Conservation (phyloP, 192 early-diverging fungal genomes). For the Oehlia diaphana region DNA sequence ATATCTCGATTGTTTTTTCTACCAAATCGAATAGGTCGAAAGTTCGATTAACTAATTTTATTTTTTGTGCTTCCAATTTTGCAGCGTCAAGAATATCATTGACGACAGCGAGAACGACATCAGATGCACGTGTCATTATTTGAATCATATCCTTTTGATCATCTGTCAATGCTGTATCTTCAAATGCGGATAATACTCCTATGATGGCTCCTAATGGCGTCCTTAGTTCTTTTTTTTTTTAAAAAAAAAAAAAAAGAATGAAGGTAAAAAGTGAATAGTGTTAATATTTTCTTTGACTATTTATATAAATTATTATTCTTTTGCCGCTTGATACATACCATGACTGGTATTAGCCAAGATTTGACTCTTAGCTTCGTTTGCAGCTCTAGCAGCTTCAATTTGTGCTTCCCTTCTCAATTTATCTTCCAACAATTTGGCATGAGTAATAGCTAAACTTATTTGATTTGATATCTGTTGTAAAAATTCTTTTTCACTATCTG, state of each 20-base stretch:
- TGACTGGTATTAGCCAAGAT: constrained; percentile 45
- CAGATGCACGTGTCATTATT: constrained; percentile 44
- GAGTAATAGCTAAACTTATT: constrained; percentile 44
- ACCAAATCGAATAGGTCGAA: constrained; percentile 42
- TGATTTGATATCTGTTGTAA: constrained; percentile 46
- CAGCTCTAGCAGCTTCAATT: constrained; percentile 44
- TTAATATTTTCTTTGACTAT: background rate
- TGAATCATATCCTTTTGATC: constrained; percentile 48
- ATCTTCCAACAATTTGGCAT: constrained; percentile 39
- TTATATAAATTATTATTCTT: background rate
- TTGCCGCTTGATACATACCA: constrained; percentile 12
- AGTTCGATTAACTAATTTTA: constrained; percentile 46
- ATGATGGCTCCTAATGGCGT: constrained; percentile 46
- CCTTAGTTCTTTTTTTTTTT: background rate
- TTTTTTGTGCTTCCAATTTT: constrained; percentile 42
- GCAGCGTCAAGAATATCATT: constrained; percentile 45
- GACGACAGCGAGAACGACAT: constrained; percentile 41
- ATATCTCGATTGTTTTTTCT: constrained; percentile 42
- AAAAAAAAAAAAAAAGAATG: background rate
- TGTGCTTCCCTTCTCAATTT: constrained; percentile 43
- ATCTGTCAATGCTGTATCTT: constrained; percentile 38
- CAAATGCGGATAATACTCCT: constrained; percentile 41
- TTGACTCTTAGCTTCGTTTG: constrained; percentile 43
- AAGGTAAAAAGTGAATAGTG: background rate
- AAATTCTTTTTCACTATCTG: constrained; percentile 39